Evolutionary conservation across 495 filamentous ascomycete genomes (phyloP), one percentile per base, ranked within the genome.

Genomic region (Hypoxylon perforatum): DNA sequence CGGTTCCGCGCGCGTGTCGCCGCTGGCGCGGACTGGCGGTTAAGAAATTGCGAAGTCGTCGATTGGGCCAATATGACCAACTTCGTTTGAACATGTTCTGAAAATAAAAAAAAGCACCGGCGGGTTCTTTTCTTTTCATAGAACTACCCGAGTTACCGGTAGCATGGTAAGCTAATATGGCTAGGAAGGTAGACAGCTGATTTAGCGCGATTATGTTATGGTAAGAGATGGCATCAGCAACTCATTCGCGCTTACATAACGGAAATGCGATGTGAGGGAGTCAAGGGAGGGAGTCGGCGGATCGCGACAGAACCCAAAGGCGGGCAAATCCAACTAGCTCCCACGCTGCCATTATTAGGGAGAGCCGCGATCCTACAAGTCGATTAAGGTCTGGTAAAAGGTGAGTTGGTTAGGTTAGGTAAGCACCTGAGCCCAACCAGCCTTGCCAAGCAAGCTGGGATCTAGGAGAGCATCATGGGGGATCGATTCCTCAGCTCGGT

Each of bases 1-100:
- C n/a, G n/a, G n/a, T n/a, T n/a, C n/a, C n/a, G n/a, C 50, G 30
- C 49, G 49, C 55, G 33, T 49, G 48, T 53, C 36, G 48, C 55
- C 54, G 49, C 15, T 18, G 7, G 17, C 28, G 25, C 12, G 17
- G 2, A 17, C 25, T 3, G 7, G 25, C 25, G 25, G 25, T 7
- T 3, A 28, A 28, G 7, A 28, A 28, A 28, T 3, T 28, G 25
- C 25, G 25, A 28, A 28, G 25, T 28, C 25, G 3, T 7, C 7
- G 25, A 28, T 28, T 28, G 25, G 25, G 25, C 25, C 25, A 3
- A 28, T 28, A 3, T 28, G 7, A 28, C 25, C 25, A 28, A 28
- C 25, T 7, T 7, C 7, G 25, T 28, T 28, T 28, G 25, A 3
- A 3, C 7, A 28, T 28, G 7, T 28, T 28, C 25, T 28, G 25